phyloP scores from a whole-genome alignment of 805 yeast genomes.

The Candida ipomoeae region DNA sequence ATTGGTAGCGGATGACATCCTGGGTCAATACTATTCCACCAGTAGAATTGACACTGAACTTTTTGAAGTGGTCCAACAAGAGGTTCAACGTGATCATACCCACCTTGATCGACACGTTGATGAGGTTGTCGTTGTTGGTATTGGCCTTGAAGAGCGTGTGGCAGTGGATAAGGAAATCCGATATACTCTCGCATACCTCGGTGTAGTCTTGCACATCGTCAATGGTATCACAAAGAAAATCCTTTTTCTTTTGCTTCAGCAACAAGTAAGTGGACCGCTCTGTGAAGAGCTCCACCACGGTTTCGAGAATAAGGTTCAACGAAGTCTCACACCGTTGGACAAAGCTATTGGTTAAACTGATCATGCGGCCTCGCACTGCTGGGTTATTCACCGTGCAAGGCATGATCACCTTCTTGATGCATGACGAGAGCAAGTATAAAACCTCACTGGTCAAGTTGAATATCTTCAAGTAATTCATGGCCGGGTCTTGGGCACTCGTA shows the following conservation, averaged over 20 bases:
- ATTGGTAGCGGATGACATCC: constrained; percentile 76
- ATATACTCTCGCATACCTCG: constrained; percentile 61
- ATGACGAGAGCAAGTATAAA: constrained; percentile 61
- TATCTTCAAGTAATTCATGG: constrained; percentile 46
- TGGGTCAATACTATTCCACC: constrained; percentile 83
- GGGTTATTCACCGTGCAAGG: constrained; percentile 68
- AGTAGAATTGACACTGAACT: constrained; percentile 67
- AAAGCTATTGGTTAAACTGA: constrained; percentile 57
- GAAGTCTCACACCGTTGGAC: constrained; percentile 60
- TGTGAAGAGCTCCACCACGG: constrained; percentile 50
- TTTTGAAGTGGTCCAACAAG: constrained; percentile 68
- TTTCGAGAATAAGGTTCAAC: constrained; percentile 59
- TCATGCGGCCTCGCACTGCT: constrained; percentile 53
- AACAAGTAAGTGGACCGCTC: constrained; percentile 44
- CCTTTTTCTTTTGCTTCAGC: constrained; percentile 70
- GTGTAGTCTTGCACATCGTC: constrained; percentile 54
- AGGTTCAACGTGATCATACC: constrained; percentile 57
- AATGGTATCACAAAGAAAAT: constrained; percentile 47
- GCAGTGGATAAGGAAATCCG: constrained; percentile 46
- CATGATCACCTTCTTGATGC: constrained; percentile 68
- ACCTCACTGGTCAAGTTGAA: constrained; percentile 56
- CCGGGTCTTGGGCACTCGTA: constrained; percentile 25
- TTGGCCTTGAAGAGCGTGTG: constrained; percentile 36
- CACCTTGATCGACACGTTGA: constrained; percentile 47
- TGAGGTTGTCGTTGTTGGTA: constrained; percentile 42